Percentiles rank a stretch among this genome's conserved stretches.
Evolutionary conservation across 495 filamentous ascomycete genomes (phyloP).

Genomic region (Penicillium chermesinum): DNA sequence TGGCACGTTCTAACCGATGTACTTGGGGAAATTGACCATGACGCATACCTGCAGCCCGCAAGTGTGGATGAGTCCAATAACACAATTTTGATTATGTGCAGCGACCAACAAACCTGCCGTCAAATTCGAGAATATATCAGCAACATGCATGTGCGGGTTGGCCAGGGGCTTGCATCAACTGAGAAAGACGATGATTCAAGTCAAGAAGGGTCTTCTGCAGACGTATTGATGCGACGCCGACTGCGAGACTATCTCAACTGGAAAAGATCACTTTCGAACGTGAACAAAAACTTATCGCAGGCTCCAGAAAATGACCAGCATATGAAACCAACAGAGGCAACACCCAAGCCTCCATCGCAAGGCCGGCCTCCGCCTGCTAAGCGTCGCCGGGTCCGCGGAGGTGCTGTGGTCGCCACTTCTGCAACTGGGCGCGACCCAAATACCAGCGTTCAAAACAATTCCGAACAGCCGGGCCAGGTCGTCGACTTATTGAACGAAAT

Average conservation of each 20-base stretch:
- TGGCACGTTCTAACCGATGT: conserved; percentile 84
- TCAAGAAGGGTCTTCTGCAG: conserved; percentile 61
- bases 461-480: conserved; percentile 75
- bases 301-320: conserved; percentile 10
- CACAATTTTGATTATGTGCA: conserved; percentile 92
- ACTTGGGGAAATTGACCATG: conserved; percentile 87
- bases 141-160: conserved; percentile 73
- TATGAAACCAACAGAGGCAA: conserved; percentile 18
- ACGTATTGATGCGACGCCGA: conserved; percentile 82
- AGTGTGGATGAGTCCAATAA: conserved; percentile 79
- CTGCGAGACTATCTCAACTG: conserved; percentile 86
- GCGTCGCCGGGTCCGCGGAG: conserved; percentile 81
- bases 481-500: conserved; percentile 61
- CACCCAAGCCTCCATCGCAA: conserved; percentile 29
- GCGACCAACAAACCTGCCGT: conserved; percentile 77
- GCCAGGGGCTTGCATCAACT: conserved; percentile 20
- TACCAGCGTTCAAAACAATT: conserved; percentile 68
- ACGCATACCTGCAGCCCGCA: conserved; percentile 76
- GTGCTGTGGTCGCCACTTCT: conserved; percentile 47
- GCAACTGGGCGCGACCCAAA: conserved; percentile 53
- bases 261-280: conserved; percentile 84
- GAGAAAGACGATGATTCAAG: conserved; percentile 30
- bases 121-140: conserved; percentile 90
- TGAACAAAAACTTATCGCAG: conserved; percentile 65
- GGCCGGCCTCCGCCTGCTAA: conserved; percentile 78